Evolutionary conservation across 345 rosid genomes (phyloP), one percentile per base, ranked within the genome.

Genomic region (Linum usitatissimum): DNA sequence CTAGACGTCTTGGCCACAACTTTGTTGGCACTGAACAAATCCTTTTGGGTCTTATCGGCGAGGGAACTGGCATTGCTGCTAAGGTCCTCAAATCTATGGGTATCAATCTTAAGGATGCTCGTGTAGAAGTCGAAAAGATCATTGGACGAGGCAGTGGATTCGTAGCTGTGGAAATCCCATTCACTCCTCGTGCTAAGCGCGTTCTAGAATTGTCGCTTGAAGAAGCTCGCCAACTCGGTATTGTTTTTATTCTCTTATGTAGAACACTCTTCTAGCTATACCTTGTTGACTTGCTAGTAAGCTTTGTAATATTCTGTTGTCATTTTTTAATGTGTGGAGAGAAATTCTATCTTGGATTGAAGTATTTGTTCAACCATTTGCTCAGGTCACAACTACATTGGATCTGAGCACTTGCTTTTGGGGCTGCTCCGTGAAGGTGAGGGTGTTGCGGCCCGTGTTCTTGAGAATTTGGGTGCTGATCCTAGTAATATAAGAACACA

Each of bases 401-500:
- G 99, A 59, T 88, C 99, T 18, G 99, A 94, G 84, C 99, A 94
- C 73, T 80, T 94, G 72, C 90, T 94, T 68, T 96, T 94, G 56
- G 95, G 97, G 67, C 83, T 90, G 60, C 91, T 94, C 59, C 90
- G 96, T 30, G 99, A 94, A 78, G 99, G 99, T 57, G 99, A 94
- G 81, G 99, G 99, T 71, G 97, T 94, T 51, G 97, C 99, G 19
- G 99, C 95, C 21, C 95, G 96, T 77, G 97, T 90, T 73, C 84
- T 94, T 57, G 97, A 94, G 84, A 90, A 84, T 79, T 78, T 90
- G 73, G 95, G 96, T 65, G 91, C 87, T 73, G 99, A 90, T 62
- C 85, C 95, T 12, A 77, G 86, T 73, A 86, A 90, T 73, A 94
- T 94, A 57, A 92, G 96, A 59, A 84, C 96, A 3, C 99, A 94